These are phyloP conservation scores for Gliomastix tumulicola DNA, from an alignment of 2,329 filamentous ascomycete species.

Conservation along the genomic window DNA sequence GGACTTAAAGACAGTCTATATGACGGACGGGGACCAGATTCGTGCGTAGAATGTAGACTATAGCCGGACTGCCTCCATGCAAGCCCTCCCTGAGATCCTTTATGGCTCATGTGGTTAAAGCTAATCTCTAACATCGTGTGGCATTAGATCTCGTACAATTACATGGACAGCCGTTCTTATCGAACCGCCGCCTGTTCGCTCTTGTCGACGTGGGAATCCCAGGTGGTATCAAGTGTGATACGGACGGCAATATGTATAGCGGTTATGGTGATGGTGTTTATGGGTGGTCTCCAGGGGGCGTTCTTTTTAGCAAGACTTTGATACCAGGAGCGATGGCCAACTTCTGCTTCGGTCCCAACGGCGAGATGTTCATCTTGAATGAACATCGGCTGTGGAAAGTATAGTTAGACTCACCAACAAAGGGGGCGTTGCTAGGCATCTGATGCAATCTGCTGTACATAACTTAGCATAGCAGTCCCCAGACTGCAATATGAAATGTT, in stretches of 20 bases:
- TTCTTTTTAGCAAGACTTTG: slow-evolving; percentile 35
- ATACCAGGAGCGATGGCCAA: slow-evolving; percentile 34
- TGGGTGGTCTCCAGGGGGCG: slow-evolving; percentile 37
- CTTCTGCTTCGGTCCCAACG: slow-evolving; percentile 37
- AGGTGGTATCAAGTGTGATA: slow-evolving; percentile 38
- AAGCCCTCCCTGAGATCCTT: neutral
- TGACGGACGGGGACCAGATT: slow-evolving; percentile 32
- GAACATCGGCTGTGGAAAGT: slow-evolving; percentile 33
- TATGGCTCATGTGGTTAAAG: slow-evolving; percentile 15
- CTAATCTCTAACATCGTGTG: slow-evolving; percentile 12
- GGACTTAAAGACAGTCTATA: slow-evolving; percentile 32
- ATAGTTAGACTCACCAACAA: no score
- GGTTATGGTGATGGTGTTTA: slow-evolving; percentile 41
- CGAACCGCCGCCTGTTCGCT: slow-evolving; percentile 42
- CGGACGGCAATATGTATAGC: slow-evolving; percentile 38
- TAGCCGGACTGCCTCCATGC: neutral
- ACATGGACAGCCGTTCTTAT: slow-evolving; percentile 27
- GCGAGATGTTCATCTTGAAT: slow-evolving; percentile 38
- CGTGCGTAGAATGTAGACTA: slow-evolving; percentile 1
- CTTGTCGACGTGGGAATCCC: slow-evolving; percentile 39
- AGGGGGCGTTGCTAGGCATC: no score
- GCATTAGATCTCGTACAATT: slow-evolving; percentile 22
- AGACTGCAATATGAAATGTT: no score
- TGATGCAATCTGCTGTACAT: no score
- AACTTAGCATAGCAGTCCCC: no score